A percentile compares a stretch with the other conserved stretches of the same genome.
phyloP scores from a whole-genome alignment of 768 basidiomycete species.

The Calocera cornea region DNA sequence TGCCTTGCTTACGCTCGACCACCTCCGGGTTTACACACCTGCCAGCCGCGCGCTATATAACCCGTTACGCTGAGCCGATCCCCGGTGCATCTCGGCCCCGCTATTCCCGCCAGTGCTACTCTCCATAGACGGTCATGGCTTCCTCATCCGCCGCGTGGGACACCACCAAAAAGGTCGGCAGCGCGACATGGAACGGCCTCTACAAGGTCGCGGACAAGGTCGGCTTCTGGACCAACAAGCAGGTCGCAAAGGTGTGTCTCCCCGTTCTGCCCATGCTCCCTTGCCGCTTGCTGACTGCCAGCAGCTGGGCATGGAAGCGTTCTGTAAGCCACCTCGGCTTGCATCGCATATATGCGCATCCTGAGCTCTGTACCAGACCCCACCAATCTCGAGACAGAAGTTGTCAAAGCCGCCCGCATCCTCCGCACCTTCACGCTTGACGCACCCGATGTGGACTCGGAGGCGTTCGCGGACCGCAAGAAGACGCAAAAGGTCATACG shows the following conservation, averaged over 20 bases:
- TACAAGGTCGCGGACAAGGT: not conserved
- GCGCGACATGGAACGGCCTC: not conserved
- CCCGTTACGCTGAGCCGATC: not conserved
- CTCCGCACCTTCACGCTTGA: slow-evolving; percentile 4
- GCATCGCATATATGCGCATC: not conserved
- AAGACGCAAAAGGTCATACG: not conserved
- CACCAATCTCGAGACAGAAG: not conserved
- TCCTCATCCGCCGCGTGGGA: not conserved
- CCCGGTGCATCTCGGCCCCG: not conserved
- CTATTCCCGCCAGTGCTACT: not conserved
- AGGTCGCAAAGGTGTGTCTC: not conserved
- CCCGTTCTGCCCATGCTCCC: not conserved
- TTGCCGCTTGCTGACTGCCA: not conserved
- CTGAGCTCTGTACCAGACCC: not conserved
- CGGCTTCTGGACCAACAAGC: not conserved
- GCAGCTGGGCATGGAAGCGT: not conserved
- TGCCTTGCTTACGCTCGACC: not conserved
- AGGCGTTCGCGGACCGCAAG: not conserved
- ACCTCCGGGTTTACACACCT: not conserved
- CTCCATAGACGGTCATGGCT: not conserved
- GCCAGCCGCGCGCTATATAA: not conserved
- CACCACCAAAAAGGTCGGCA: not conserved
- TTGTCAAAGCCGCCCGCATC: not conserved
- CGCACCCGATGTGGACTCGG: not conserved
- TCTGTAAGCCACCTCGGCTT: not conserved